Evolutionary conservation across 805 yeast genomes (phyloP).

Genomic region (Metschnikowia hibisci): DNA sequence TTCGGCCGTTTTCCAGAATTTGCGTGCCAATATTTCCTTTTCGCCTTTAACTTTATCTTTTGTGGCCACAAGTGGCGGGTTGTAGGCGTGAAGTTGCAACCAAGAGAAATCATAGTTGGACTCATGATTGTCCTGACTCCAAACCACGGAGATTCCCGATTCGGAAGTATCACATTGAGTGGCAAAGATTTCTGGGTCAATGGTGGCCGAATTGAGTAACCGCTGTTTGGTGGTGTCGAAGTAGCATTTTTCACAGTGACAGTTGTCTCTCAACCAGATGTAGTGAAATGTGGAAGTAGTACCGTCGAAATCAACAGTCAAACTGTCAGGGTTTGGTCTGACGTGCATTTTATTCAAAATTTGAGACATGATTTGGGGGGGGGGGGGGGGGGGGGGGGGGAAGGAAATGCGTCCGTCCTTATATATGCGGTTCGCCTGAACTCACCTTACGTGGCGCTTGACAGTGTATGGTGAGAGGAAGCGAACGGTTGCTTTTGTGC

Average conservation of each 20-base stretch:
- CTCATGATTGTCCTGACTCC: slow-evolving; percentile 41
- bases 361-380: too few relatives aligned
- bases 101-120: slow-evolving; percentile 37
- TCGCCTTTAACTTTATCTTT: slow-evolving; percentile 27
- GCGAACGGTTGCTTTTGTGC: not conserved
- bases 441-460: not conserved
- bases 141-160: slow-evolving; percentile 20
- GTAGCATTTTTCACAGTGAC: slow-evolving; percentile 55
- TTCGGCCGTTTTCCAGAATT: slow-evolving; percentile 44
- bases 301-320: slow-evolving; percentile 12
- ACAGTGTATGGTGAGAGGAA: slow-evolving; percentile 8
- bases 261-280: slow-evolving; percentile 64
- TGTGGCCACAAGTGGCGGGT: slow-evolving; percentile 42
- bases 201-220: slow-evolving; percentile 49
- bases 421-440: not conserved
- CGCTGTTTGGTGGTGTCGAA: slow-evolving; percentile 57
- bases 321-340: slow-evolving; percentile 1
- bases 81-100: slow-evolving; percentile 50
- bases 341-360: not conserved
- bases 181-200: slow-evolving; percentile 30
- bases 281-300: slow-evolving; percentile 19
- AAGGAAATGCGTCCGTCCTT: slow-evolving; percentile 1
- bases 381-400: not conserved
- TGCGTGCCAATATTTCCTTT: slow-evolving; percentile 25
- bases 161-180: slow-evolving; percentile 11